phyloP scores from a whole-genome alignment of 345 rosid species.

The Camelina laxa region DNA sequence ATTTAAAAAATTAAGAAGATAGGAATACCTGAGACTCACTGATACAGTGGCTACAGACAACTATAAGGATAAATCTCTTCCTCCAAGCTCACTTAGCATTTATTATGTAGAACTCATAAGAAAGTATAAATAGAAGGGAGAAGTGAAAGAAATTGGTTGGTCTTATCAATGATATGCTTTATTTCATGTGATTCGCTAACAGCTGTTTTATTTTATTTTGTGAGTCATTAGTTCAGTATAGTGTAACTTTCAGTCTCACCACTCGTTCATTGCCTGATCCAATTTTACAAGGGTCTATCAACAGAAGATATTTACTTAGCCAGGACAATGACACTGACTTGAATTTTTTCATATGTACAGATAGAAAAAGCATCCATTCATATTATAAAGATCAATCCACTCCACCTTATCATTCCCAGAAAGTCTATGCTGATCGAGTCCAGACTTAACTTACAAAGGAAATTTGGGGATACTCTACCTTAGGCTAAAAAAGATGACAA shows the following conservation, averaged over 20 bases:
- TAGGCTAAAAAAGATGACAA: constrained; percentile 6
- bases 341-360: background rate
- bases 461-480: background rate
- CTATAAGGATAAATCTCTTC: constrained; percentile 17
- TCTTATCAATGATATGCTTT: constrained; percentile 7
- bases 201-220: constrained; percentile 3
- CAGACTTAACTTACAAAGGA: constrained; percentile 9
- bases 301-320: constrained; percentile 17
- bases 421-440: constrained; percentile 7
- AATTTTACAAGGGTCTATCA: constrained; percentile 15
- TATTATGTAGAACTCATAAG: background rate
- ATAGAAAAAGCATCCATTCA: constrained; percentile 2
- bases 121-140: constrained; percentile 8
- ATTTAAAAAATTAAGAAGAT: constrained; percentile 24
- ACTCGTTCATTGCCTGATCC: constrained; percentile 13
- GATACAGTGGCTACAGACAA: constrained; percentile 24
- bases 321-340: constrained; percentile 14
- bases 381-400: constrained; percentile 6
- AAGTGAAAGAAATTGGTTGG: constrained; percentile 7
- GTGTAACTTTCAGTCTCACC: constrained; percentile 23
- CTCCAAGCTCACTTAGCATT: constrained; percentile 13
- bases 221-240: background rate
- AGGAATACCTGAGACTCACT: background rate
- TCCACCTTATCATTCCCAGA: constrained; percentile 10
- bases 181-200: constrained; percentile 13